A percentile compares a stretch with the other conserved stretches of the same genome.
Conservation (phyloP, 2,329 filamentous ascomycete genomes). For the Epichloe elymi region DNA sequence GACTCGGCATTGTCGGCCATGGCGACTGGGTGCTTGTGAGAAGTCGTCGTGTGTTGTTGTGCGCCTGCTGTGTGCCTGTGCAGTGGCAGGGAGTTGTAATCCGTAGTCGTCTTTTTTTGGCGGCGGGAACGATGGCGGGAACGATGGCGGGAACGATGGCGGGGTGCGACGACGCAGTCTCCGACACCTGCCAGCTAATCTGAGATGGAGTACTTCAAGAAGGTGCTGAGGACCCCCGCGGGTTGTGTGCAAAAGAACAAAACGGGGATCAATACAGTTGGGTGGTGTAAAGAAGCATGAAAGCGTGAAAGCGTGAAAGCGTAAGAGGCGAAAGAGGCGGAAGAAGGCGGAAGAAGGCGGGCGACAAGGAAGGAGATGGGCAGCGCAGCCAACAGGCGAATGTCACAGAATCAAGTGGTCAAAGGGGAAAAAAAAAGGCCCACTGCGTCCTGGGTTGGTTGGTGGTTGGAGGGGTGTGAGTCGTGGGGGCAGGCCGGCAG, state of each 20-base stretch:
- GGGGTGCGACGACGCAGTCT: background rate
- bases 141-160: background rate
- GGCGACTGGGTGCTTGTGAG: slow-evolving; percentile 8
- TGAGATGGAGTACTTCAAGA: background rate
- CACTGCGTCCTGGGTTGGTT: background rate
- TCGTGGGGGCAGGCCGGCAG: background rate
- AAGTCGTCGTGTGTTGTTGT: background rate
- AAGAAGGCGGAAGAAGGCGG: background rate
- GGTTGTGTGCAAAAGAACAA: too few species aligned
- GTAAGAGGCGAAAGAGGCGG: too few species aligned
- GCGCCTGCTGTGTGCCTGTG: background rate
- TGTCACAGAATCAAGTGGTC: background rate
- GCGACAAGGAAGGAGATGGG: background rate
- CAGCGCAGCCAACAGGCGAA: background rate
- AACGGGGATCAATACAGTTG: too few species aligned
- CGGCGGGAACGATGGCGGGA: background rate
- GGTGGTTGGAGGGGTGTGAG: background rate
- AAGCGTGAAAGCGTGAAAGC: background rate
- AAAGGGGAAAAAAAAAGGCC: background rate
- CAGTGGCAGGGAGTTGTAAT: background rate
- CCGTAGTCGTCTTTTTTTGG: background rate
- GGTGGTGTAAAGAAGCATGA: too few species aligned
- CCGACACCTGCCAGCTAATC: background rate
- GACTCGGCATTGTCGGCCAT: slow-evolving; percentile 55
- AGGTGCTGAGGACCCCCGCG: too few species aligned